phyloP scores from a whole-genome alignment of 2,329 filamentous ascomycete species.

The Passalora sequoiae region DNA sequence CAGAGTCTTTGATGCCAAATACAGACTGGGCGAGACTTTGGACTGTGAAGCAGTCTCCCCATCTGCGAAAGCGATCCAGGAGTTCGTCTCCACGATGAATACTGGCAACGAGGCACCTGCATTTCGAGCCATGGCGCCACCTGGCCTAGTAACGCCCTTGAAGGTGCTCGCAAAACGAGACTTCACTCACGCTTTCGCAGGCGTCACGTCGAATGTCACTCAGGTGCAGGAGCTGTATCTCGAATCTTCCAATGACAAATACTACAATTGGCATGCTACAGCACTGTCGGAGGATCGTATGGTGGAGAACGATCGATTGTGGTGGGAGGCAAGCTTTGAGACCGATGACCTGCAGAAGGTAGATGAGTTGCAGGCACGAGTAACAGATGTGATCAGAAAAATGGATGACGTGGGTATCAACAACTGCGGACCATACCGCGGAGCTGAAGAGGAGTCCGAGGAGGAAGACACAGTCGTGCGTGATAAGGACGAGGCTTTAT shows the following conservation, averaged over 20 bases:
- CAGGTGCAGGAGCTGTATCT: slow-evolving; percentile 14
- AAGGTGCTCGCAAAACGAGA: slow-evolving; percentile 14
- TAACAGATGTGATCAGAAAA: slow-evolving; percentile 12
- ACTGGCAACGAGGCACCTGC: slow-evolving; percentile 12
- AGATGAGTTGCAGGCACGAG: slow-evolving; percentile 12
- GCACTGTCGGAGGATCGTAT: slow-evolving; percentile 12
- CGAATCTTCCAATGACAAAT: slow-evolving; percentile 5
- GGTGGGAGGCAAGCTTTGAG: slow-evolving; percentile 19
- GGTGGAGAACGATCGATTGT: slow-evolving; percentile 15
- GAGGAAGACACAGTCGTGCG: too few relatives aligned
- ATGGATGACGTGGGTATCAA: slow-evolving; percentile 17
- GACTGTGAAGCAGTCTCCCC: slow-evolving; percentile 5
- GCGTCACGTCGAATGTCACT: slow-evolving; percentile 9
- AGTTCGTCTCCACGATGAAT: slow-evolving; percentile 18
- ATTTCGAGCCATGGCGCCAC: slow-evolving; percentile 9
- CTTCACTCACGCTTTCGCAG: slow-evolving; percentile 6
- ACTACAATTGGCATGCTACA: slow-evolving; percentile 13
- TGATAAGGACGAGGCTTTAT: too few relatives aligned
- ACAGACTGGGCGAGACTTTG: slow-evolving; percentile 11
- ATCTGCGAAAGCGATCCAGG: slow-evolving; percentile 7
- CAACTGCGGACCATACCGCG: slow-evolving; percentile 14
- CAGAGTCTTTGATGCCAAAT: slow-evolving; percentile 20
- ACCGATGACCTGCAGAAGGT: slow-evolving; percentile 13
- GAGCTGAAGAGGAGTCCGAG: not conserved
- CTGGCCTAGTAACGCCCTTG: slow-evolving; percentile 8